phyloP scores from a whole-genome alignment of 495 filamentous ascomycete species.

The Penicillium simplicissimum region DNA sequence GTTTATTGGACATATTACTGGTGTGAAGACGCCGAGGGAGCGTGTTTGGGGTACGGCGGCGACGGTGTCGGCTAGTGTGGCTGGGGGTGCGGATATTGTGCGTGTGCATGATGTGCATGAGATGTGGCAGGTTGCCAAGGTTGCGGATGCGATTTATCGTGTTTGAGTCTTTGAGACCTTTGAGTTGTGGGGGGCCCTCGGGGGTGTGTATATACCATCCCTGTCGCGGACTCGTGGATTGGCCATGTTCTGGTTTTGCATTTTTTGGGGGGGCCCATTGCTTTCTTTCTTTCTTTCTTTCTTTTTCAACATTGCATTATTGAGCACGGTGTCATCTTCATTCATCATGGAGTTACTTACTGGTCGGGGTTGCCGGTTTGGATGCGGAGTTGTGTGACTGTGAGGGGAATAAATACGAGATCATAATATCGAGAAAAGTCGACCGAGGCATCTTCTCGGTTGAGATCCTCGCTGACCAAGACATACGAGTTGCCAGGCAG shows the following conservation, averaged over 20 bases:
- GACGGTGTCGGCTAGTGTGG: constrained; percentile 81
- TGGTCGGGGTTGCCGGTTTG: neutral
- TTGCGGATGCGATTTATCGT: constrained; percentile 90
- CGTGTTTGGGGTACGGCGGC: constrained; percentile 86
- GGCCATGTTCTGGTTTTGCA: neutral
- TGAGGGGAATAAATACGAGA: neutral
- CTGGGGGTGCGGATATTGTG: constrained; percentile 92
- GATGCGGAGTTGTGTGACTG: constrained; percentile 3
- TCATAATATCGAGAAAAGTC: constrained; percentile 6
- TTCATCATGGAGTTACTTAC: constrained; percentile 34
- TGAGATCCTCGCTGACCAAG: neutral
- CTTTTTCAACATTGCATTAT: constrained; percentile 33
- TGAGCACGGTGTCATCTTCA: constrained; percentile 17
- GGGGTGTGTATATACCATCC: too few species aligned
- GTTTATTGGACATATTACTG: constrained; percentile 83
- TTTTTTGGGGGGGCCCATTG: too few species aligned
- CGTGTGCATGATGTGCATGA: constrained; percentile 91
- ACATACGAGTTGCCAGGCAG: neutral
- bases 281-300: too few species aligned
- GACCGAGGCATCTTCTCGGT: constrained; percentile 5
- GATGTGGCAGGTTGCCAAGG: constrained; percentile 83
- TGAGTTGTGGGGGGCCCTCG: neutral
- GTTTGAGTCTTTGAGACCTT: constrained; percentile 21
- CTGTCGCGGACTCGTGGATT: neutral
- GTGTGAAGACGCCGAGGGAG: constrained; percentile 64